phyloP scores from a whole-genome alignment of 345 rosid genomes.

The Sisymbrium altissimum region DNA sequence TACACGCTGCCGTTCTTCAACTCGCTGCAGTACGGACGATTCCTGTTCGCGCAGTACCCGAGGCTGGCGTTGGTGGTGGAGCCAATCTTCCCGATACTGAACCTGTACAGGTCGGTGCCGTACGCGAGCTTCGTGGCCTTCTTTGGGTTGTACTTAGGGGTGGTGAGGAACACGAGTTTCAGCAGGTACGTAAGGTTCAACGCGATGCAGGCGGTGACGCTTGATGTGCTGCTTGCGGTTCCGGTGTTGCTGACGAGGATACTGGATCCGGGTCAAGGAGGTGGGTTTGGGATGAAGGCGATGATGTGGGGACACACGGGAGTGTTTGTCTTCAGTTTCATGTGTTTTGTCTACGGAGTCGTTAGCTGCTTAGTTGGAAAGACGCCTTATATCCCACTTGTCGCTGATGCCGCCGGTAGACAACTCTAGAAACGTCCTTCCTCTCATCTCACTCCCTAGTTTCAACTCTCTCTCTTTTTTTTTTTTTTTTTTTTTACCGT shows the following conservation, averaged over 20 bases:
- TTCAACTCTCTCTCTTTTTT: no score
- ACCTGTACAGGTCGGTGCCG: slow-evolving; percentile 74
- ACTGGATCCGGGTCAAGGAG: slow-evolving; percentile 60
- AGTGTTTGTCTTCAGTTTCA: slow-evolving; percentile 62
- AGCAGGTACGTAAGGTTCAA: slow-evolving; percentile 71
- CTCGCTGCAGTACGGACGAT: slow-evolving; percentile 79
- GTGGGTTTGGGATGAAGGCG: slow-evolving; percentile 53
- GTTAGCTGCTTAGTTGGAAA: slow-evolving; percentile 55
- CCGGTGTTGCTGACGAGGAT: slow-evolving; percentile 62
- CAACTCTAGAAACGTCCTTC: slow-evolving; percentile 41
- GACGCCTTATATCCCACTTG: slow-evolving; percentile 81
- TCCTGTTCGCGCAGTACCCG: slow-evolving; percentile 69
- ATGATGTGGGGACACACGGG: slow-evolving; percentile 76
- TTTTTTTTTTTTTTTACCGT: neutral
- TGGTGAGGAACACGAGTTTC: slow-evolving; percentile 73
- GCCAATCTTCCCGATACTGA: slow-evolving; percentile 66
- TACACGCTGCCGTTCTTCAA: slow-evolving; percentile 90
- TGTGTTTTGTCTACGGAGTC: slow-evolving; percentile 67
- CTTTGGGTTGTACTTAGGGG: slow-evolving; percentile 77
- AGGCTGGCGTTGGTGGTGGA: slow-evolving; percentile 48
- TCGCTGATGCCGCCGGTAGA: slow-evolving; percentile 80
- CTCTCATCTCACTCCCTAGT: neutral
- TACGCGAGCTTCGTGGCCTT: slow-evolving; percentile 86
- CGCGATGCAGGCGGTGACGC: slow-evolving; percentile 87
- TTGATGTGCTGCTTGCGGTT: slow-evolving; percentile 79